Evolutionary conservation across 2,329 filamentous ascomycete genomes (phyloP), one percentile per base, ranked within the genome.

Genomic region (Xylaria sp.): DNA sequence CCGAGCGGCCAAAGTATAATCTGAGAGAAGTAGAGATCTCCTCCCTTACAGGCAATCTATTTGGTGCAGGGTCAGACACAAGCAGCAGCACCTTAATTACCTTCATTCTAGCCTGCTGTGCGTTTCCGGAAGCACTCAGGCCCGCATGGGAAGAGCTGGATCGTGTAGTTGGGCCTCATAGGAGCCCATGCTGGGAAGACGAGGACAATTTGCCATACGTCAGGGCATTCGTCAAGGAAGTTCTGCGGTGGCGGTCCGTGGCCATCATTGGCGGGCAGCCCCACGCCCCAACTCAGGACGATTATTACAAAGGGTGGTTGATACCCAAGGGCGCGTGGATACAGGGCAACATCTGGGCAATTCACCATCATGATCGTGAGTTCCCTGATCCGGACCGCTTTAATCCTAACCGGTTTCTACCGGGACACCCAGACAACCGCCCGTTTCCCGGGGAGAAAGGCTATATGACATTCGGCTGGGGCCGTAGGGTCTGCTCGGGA

Each of bases 391-490:
- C 81, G 5, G 80, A 84, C 69, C 77, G 79, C 19, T 84, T 84
- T 72, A 79, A 81, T 30, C 82, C 82, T 0, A 78, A 81, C 34
- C 75, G 83, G 19, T 84, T 80, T 71, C 68, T 83, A 6, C 70
- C 78, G 1, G 82, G 77, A 17, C 78, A 79, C 67, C 74, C 77
- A 2, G 75, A 81, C 64, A 74, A 70, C 45, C 79, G 84, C 3
- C 83, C 83, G 0, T 86, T 86, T 67, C 83, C 84, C 0, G 79
- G 80, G 9, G 83, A 85, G 69, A 81, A 78, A 59, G 82, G 83
- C 0, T 85, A 86, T 73, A 86, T 86, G 83, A 85, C 85, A 1
- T 87, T 88, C 72, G 85, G 86, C 30, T 88, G 85, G 83, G 86
- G 86, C 6, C 81, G 86, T 2, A 77, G 86, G 5, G 83, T 86